Conservation (phyloP, 306 rosid genomes). For the Senna tora region DNA sequence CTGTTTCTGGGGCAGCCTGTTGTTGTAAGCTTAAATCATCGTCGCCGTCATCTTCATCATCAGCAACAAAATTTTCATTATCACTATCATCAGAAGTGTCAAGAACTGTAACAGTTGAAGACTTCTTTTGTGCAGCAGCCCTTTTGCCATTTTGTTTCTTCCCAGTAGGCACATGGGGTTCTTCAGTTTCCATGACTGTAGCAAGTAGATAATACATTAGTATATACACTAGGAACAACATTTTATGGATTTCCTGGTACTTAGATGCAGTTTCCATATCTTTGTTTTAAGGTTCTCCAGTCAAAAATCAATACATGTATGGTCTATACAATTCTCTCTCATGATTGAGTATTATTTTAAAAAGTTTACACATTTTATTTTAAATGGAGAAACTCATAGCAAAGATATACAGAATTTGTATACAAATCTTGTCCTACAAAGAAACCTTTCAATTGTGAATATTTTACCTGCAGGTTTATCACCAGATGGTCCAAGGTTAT, state of each 20-base stretch:
- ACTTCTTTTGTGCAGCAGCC: slow-evolving; percentile 61
- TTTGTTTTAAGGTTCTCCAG: too few relatives aligned
- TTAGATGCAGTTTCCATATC: too few relatives aligned
- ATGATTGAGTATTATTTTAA: too few relatives aligned
- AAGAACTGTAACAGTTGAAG: slow-evolving; percentile 38
- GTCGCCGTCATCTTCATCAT: not conserved
- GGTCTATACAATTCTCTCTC: too few relatives aligned
- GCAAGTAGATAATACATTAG: not conserved
- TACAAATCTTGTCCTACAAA: too few relatives aligned
- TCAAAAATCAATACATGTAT: too few relatives aligned
- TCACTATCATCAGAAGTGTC: slow-evolving; percentile 51
- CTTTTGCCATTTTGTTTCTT: slow-evolving; percentile 57
- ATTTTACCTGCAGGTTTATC: slow-evolving; percentile 61
- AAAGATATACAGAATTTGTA: too few relatives aligned
- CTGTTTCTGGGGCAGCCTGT: slow-evolving; percentile 42
- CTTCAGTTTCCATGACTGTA: slow-evolving; percentile 65
- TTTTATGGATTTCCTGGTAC: not conserved
- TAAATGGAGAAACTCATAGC: too few relatives aligned
- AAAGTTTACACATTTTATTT: too few relatives aligned
- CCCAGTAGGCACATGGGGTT: slow-evolving; percentile 45
- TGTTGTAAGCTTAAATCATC: slow-evolving; percentile 46
- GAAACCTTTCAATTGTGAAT: slow-evolving; percentile 1
- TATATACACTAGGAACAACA: not conserved
- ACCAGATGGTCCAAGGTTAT: slow-evolving; percentile 74
- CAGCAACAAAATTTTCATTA: slow-evolving; percentile 26